Conservation (phyloP, 2,329 filamentous ascomycete species). For the Talaromyces verruculosus region DNA sequence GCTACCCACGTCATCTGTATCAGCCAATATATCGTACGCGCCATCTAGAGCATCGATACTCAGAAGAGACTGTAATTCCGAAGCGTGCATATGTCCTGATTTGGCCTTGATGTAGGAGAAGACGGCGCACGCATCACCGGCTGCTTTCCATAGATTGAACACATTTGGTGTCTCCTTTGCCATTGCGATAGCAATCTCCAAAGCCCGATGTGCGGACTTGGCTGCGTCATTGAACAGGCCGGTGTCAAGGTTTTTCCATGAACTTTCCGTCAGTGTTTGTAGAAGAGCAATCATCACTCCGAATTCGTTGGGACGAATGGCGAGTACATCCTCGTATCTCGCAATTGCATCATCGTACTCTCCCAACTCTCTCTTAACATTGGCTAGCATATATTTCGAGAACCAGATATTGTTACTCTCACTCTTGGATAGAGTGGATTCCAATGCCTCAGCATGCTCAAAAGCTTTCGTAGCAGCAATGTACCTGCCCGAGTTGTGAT, state of each 20-base stretch:
- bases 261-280: constrained; percentile 82
- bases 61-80: constrained; percentile 59
- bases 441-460: constrained; percentile 75
- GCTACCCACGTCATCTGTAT: constrained; percentile 65
- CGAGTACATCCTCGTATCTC: constrained; percentile 73
- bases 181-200: constrained; percentile 66
- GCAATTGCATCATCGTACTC: constrained; percentile 79
- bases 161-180: constrained; percentile 63
- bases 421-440: constrained; percentile 57
- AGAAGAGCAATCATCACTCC: constrained; percentile 84
- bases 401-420: constrained; percentile 79
- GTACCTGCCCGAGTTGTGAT: constrained; percentile 88
- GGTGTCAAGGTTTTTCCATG: constrained; percentile 72
- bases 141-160: constrained; percentile 93
- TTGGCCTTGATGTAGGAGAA: constrained; percentile 77
- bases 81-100: constrained; percentile 61
- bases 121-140: constrained; percentile 83
- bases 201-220: constrained; percentile 66
- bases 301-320: constrained; percentile 68
- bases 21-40: constrained; percentile 62
- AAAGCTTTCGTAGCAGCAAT: constrained; percentile 94
- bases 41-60: constrained; percentile 49
- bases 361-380: constrained; percentile 89
- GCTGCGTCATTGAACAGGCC: constrained; percentile 84
- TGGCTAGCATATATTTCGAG: constrained; percentile 92